Percentiles rank a stretch among this genome's conserved stretches.
These are phyloP conservation scores for Zalaria sp. DNA, from an alignment of 2,329 filamentous ascomycete genomes.

Conservation along the genomic window DNA sequence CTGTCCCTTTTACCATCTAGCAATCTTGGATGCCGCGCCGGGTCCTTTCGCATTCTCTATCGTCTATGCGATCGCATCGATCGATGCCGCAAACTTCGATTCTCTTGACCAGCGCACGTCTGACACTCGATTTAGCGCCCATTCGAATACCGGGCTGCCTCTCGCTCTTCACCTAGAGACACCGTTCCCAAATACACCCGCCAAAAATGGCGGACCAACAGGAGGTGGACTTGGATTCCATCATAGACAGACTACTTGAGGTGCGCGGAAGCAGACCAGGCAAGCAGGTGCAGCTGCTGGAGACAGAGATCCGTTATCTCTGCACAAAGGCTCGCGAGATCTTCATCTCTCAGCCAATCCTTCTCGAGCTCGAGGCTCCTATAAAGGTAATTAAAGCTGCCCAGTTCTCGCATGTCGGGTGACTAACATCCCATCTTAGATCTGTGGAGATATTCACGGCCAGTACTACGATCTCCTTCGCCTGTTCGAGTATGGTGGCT, in stretches of 20 bases:
- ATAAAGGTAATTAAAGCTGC: conserved; percentile 62
- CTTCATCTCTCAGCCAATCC: conserved; percentile 97
- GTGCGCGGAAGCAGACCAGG: conserved; percentile 94
- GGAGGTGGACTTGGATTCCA: conserved; percentile 97
- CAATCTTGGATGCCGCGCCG: too few relatives aligned
- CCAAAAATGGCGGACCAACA: conserved; percentile 58
- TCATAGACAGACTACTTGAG: conserved; percentile 96
- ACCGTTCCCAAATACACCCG: conserved; percentile 2
- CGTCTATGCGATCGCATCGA: too few relatives aligned
- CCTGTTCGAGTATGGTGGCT: conserved; percentile 95
- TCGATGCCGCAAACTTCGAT: too few relatives aligned
- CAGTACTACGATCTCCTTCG: conserved; percentile 98
- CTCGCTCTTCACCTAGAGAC: background rate
- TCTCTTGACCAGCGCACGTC: background rate
- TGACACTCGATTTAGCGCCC: background rate
- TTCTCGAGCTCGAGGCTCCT: conserved; percentile 92
- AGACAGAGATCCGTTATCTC: conserved; percentile 90
- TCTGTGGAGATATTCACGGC: conserved; percentile 97
- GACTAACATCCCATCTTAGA: conserved; percentile 40
- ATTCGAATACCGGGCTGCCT: background rate
- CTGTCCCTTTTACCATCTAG: too few relatives aligned
- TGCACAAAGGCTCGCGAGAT: conserved; percentile 99
- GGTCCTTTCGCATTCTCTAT: too few relatives aligned
- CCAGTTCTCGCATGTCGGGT: conserved; percentile 6
- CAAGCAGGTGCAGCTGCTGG: conserved; percentile 94